Conservation (phyloP, 2,329 filamentous ascomycete genomes). For the Lachnellula cervina region DNA sequence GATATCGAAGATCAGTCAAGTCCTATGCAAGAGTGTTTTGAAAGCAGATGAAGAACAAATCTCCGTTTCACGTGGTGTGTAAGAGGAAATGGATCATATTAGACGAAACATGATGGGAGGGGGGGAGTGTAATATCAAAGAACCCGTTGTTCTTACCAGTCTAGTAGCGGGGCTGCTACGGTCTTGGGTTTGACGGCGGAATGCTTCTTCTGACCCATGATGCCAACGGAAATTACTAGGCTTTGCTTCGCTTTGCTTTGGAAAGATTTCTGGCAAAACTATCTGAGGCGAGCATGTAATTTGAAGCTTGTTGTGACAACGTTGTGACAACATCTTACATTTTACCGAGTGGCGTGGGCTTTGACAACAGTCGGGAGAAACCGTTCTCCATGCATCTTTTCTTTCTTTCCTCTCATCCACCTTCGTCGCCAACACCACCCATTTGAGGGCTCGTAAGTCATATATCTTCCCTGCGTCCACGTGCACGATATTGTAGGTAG, state of each 20-base stretch:
- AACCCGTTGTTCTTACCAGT: too few species aligned
- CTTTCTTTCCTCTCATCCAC: too few species aligned
- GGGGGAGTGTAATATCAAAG: too few species aligned
- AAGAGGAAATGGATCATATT: too few species aligned
- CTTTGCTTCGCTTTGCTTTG: neutral
- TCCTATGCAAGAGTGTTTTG: too few species aligned
- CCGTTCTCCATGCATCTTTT: too few species aligned
- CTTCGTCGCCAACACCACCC: too few species aligned
- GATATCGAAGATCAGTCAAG: constrained; percentile 31
- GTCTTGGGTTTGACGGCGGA: constrained; percentile 14
- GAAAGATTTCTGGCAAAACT: neutral
- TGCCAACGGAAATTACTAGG: neutral
- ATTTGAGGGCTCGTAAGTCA: neutral
- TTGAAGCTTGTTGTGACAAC: neutral
- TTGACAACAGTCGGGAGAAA: too few species aligned
- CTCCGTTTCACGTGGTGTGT: too few species aligned
- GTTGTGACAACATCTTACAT: neutral
- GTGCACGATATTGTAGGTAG: neutral
- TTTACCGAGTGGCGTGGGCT: too few species aligned
- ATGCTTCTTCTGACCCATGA: constrained; percentile 20
- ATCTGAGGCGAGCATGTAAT: neutral
- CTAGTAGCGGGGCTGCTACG: neutral
- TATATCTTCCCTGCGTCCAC: neutral
- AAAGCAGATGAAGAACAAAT: too few species aligned
- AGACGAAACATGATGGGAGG: too few species aligned